A percentile compares a stretch with the other conserved stretches of the same genome.
These are phyloP conservation scores for Neonectria magnoliae DNA, from an alignment of 2,329 filamentous ascomycete species.

Conservation along the genomic window DNA sequence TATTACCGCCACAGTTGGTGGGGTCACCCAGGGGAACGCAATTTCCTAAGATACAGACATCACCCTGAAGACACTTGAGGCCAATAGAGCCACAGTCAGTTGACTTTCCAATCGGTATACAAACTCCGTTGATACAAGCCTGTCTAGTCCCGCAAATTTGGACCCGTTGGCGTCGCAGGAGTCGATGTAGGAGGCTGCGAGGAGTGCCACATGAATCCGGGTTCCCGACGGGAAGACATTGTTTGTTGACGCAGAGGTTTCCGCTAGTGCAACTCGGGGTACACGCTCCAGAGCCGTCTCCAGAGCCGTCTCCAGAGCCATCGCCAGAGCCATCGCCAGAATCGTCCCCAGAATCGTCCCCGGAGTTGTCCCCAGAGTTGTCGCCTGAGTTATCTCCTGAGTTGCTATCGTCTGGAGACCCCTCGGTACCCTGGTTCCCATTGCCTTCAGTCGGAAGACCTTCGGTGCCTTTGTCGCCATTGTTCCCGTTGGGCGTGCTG, in stretches of 20 bases:
- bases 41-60: slow-evolving; percentile 25
- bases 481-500: background rate
- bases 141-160: slow-evolving; percentile 13
- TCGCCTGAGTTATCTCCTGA: background rate
- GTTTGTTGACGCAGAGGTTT: slow-evolving; percentile 16
- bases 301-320: background rate
- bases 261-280: slow-evolving; percentile 12
- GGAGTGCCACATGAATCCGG: slow-evolving; percentile 15
- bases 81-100: slow-evolving; percentile 19
- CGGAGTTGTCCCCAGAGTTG: background rate
- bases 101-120: slow-evolving; percentile 7
- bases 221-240: slow-evolving; percentile 18
- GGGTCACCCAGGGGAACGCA: slow-evolving; percentile 27
- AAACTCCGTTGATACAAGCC: slow-evolving; percentile 26
- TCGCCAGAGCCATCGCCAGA: too few relatives aligned
- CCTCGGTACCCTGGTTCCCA: background rate
- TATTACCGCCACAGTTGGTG: slow-evolving; percentile 6
- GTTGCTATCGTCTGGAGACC: background rate
- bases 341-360: too few relatives aligned
- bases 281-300: slow-evolving; percentile 5
- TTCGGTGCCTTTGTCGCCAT: background rate
- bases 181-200: background rate
- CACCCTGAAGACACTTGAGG: slow-evolving; percentile 20
- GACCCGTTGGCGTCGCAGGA: slow-evolving; percentile 18
- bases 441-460: background rate